Base-by-base conservation (phyloP, 495 filamentous ascomycete genomes). In the Platismatia glauca region DNA sequence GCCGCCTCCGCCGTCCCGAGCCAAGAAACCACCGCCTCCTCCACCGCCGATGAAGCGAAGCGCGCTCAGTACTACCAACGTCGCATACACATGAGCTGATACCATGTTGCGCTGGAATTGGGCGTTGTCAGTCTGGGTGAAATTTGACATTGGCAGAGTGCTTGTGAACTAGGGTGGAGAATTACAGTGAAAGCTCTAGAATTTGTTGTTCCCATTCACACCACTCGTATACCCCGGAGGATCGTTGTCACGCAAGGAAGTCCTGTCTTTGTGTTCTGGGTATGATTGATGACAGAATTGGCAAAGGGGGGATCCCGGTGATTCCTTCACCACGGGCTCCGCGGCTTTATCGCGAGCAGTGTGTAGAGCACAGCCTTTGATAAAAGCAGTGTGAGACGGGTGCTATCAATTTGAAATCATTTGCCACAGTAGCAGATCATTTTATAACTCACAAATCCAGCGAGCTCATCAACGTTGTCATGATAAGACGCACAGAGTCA, bases 1-100 rank as follows among this genome's bases (percentile, higher is more conserved):
- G 9, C 90, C 89, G 41, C 90, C 89, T 29, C 90, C 90, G 16
- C 90, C 90, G n/a, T 87, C 85, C 62, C 78, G 89, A 66, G 75
- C 83, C 16, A 92, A 89, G 82, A 95, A 89, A 76, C 83, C 89
- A 44, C 77, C 87, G 12, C 88, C 89, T 56, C 89, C 77, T 6
- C 78, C 79, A 34, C 79, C 78, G 7, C 77, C 79, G 4, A 76
- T 76, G 74, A 82, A 82, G 68, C 69, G 78, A 33, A 71, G 71
- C 31, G 61, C 77, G 62, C 59, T 77, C 15, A 73, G 76, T 57
- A 72, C 71, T 18, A 52, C 27, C 16, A 61, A 63, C 38, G 66
- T 68, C 16, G 63, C 60, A n/a, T 68, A 68, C 55, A 64, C 66
- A 18, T 68, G 48, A 68, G 27, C 13, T 34, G 27, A 33, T 24